These are phyloP conservation scores for Hanseniaspora meyeri DNA, from an alignment of 805 yeast genomes.

Conservation along the genomic window DNA sequence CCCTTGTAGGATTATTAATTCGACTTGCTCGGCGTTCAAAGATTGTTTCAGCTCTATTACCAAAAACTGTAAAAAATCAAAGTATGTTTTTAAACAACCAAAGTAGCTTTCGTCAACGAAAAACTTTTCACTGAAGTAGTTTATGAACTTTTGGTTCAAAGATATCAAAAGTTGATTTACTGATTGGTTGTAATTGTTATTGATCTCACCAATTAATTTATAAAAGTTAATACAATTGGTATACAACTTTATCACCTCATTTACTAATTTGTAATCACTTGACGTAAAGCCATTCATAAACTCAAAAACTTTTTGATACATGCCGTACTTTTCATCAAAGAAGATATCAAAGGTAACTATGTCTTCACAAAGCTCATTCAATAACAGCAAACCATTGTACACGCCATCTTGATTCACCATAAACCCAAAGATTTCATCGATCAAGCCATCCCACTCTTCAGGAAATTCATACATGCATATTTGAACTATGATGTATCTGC, in stretches of 20 bases:
- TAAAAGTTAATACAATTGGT: neutral
- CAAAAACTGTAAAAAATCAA: conserved; percentile 29
- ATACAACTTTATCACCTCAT: conserved; percentile 1
- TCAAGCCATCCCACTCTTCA: conserved; percentile 82
- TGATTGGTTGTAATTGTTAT: neutral
- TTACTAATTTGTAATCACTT: conserved; percentile 19
- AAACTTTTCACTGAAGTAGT: neutral
- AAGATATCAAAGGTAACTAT: conserved; percentile 77
- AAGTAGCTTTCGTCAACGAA: neutral
- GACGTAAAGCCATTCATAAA: conserved; percentile 35
- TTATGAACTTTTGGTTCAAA: neutral
- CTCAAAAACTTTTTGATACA: conserved; percentile 43
- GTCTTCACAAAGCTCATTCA: conserved; percentile 75
- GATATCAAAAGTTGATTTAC: neutral
- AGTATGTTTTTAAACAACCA: conserved; percentile 15
- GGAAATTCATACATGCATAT: conserved; percentile 86
- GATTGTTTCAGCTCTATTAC: conserved; percentile 18
- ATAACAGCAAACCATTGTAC: conserved; percentile 41
- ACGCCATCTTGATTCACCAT: neutral
- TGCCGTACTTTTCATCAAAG: conserved; percentile 47
- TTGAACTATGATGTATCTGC: conserved; percentile 66
- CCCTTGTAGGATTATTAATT: neutral
- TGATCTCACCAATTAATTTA: neutral
- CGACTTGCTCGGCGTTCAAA: neutral
- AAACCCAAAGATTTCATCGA: conserved; percentile 29